Evolutionary conservation across 345 rosid genomes (phyloP).

Genomic region (Gossypium stocksii): DNA sequence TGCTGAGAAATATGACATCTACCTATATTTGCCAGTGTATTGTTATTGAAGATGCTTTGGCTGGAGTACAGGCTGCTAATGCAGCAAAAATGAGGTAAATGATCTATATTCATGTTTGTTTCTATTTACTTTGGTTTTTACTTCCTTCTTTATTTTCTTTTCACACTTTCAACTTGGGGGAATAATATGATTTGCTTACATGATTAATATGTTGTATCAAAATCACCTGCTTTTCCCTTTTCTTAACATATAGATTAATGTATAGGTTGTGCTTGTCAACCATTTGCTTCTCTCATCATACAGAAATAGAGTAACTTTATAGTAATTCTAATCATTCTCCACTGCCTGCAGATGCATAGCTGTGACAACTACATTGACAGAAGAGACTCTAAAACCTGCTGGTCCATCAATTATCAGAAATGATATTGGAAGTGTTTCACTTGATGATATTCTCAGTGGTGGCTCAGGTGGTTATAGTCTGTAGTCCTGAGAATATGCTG

Average conservation of each 20-base stretch:
- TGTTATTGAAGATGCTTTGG: conserved; percentile 93
- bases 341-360: conserved; percentile 76
- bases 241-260: background rate
- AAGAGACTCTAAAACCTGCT: conserved; percentile 57
- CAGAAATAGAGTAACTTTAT: background rate
- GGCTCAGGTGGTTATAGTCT: conserved; percentile 69
- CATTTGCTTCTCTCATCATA: background rate
- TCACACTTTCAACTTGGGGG: background rate
- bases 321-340: conserved; percentile 14
- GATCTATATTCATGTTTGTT: conserved; percentile 12
- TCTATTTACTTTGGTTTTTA: background rate
- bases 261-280: conserved; percentile 3
- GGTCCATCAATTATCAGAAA: conserved; percentile 70
- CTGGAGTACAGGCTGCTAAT: conserved; percentile 94
- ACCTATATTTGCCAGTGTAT: conserved; percentile 50
- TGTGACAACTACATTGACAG: conserved; percentile 75
- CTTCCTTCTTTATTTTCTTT: background rate
- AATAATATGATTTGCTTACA: background rate
- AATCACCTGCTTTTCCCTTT: background rate
- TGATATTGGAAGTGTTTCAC: conserved; percentile 64
- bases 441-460: conserved; percentile 84
- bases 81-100: conserved; percentile 91
- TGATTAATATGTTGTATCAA: background rate
- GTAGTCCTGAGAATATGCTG: conserved; percentile 50
- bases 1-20: conserved; percentile 8